Base-by-base conservation (phyloP, 2,329 filamentous ascomycete species). In the Monilinia laxa region DNA sequence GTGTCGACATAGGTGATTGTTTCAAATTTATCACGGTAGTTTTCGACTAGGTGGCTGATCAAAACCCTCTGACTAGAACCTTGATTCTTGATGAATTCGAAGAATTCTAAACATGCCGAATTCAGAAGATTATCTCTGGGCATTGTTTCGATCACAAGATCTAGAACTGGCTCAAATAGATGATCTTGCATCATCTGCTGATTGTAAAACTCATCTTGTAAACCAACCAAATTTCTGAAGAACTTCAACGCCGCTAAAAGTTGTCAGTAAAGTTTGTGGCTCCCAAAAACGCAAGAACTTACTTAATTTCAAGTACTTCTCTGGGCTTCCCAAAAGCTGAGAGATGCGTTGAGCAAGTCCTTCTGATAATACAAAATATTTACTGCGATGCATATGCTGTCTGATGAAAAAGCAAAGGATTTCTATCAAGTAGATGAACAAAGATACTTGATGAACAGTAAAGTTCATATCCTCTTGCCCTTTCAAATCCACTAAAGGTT, bases 221-320 rank as follows among this genome's bases (percentile, higher is more conserved):
- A 83, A 56, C 88, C 88, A 67, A 97, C 85, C 68, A 96, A 86
- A 55, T 91, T 91, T 45, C 94, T 90, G 81, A 98, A 94, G 80
- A 97, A 97, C 76, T 97, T 95, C 71, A 99, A 85, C 7, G 93
- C 92, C 73, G 92, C 91, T 93, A 67, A 4, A 31, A 53, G 64
- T 45, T 20, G 67, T 74, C 14, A 68, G 45, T 65, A 52, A 59
- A 25, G 25, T 11, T 45, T n/a, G 20, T 38, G 16, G 16, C 12
- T 42, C 35, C 20, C 10, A n/a, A 40, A 49, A 35, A 23, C 31
- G 16, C 45, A 64, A n/a, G 3, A 53, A 80, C 88, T 78, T 81
- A 93, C 91, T 91, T 54, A 99, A 85, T 78, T 94, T 93, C 70
- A 99, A 81, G 76, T 97, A 93, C 80, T 98, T 98, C 78, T 98